Evolutionary conservation across 805 yeast species (phyloP), one percentile per base, ranked within the genome.

Genomic region (Grigorovia yakushimaensis): DNA sequence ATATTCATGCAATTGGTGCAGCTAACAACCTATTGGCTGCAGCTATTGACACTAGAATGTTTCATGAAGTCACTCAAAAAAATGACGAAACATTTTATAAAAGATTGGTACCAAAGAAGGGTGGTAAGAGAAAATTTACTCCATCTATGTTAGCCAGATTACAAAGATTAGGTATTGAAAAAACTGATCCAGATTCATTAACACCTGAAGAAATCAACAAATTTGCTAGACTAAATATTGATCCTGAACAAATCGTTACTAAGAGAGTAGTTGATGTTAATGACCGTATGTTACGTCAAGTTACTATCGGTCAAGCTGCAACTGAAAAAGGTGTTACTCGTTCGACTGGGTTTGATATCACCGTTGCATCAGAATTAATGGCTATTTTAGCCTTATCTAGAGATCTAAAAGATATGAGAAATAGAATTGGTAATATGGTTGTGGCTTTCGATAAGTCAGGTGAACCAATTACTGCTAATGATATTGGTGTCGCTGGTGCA

Each of bases 331-430:
- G 89, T 50, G 78, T 79, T 49, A 79, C 84, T 21, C 81, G 98
- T 62, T 74, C 78, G 52, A 81, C 96, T 18, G 98, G 98, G 13
- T 88, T 91, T 68, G 98, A 91, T 65, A 89, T 91, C 63, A 84
- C 97, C 13, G 98, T 91, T 53, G 98, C 98, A 9, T 82, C 91
- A 30, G 98, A 91, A 71, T 78, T 88, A 55, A 91, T 91, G 98
- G 97, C 98, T 20, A 86, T 91, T 49, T 73, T 91, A 54, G 96
- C 98, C 3, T 73, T 91, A 46, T 78, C 94, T 8, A 81, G 78
- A 46, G 79, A 83, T 27, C 75, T 91, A 58, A 69, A 76, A 50
- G 97, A 91, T 66, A 77, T 91, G 84, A 78, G 96, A 64, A 77
- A 77, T 57, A 78, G 98, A 62, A 81, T 91, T 45, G 96, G 96